Evolutionary conservation across 2,329 filamentous ascomycete species (phyloP), one percentile per base, ranked within the genome.

Genomic region (Fusarium verrucosum): DNA sequence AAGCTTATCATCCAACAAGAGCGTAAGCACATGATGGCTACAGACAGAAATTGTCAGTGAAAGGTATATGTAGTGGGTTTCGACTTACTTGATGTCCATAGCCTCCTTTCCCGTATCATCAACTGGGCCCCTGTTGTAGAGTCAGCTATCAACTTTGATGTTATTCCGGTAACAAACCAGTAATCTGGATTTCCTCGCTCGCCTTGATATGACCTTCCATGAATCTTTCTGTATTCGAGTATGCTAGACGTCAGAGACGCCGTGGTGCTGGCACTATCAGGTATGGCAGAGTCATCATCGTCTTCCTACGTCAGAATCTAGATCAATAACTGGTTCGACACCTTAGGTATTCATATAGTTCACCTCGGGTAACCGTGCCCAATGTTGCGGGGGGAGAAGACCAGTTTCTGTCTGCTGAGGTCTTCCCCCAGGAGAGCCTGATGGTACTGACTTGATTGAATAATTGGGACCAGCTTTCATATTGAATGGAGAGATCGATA

Each of bases 321-420:
- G 13, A 4, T 19, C 4, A 22, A 16, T 3, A 0, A 9, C 1
- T 2, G 14, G 11, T 6, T 5, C 5, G 11, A 4, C 3, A 2
- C 3, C 3, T 0, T 5, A 13, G 0, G 1, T 0, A 1, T 1
- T 30, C 0, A 0, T 0, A 1, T 3, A 1, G 0, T 28, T 40
- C 4, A 52, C 35, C n/a, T 44, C 17, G 4, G 14, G 16, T 10
- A 60, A 2, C 6, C 36, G 16, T 2, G 23, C 13, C 57, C 40
- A 59, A 7, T 60, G 35, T 6, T 36, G 19, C 1, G 40, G 57
- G 3, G 40, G 54, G 0, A 60, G 26, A 23, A 60, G 33, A 4
- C 37, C 20, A 1, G 6, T 36, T 2, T 32, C 37, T 5, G 10
- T 2, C 16, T 4, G 7, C n/a, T 1, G 3, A 2, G 2, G 13